These are phyloP conservation scores for Madurella mycetomatis DNA, from an alignment of 2,329 filamentous ascomycete genomes.

Conservation along the genomic window DNA sequence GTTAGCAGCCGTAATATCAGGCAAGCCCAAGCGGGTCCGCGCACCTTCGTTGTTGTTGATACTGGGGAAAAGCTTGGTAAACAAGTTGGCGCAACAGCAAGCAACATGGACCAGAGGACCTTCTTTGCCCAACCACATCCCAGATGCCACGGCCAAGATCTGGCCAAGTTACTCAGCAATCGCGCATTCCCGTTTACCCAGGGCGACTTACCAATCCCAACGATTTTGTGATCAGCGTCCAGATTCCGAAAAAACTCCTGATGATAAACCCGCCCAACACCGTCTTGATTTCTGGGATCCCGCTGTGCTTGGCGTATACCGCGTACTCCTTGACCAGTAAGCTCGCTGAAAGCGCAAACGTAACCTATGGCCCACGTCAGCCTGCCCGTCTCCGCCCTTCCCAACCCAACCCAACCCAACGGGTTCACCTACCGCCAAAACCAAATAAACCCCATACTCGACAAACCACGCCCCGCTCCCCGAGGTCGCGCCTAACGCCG, in stretches of 20 bases:
- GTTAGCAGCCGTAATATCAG: slow-evolving; percentile 28
- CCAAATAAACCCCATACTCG: slow-evolving; percentile 80
- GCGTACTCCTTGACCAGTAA: slow-evolving; percentile 80
- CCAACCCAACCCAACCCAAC: background rate
- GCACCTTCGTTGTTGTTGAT: slow-evolving; percentile 83
- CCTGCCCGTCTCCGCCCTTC: background rate
- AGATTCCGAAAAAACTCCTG: slow-evolving; percentile 74
- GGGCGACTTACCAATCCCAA: slow-evolving; percentile 63
- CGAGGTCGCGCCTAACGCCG: slow-evolving; percentile 63
- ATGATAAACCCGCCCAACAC: slow-evolving; percentile 93
- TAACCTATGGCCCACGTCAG: slow-evolving; percentile 46
- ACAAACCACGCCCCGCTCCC: slow-evolving; percentile 71
- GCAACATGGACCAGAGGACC: slow-evolving; percentile 93
- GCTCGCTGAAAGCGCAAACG: slow-evolving; percentile 74
- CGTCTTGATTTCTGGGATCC: slow-evolving; percentile 97
- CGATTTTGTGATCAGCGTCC: slow-evolving; percentile 88
- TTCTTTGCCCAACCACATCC: slow-evolving; percentile 96
- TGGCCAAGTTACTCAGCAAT: slow-evolving; percentile 35
- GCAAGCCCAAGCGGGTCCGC: slow-evolving; percentile 10
- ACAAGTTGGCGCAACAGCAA: slow-evolving; percentile 90
- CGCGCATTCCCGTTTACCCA: background rate
- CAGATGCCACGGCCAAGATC: slow-evolving; percentile 87
- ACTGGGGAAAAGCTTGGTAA: slow-evolving; percentile 80
- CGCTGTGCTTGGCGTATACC: slow-evolving; percentile 85
- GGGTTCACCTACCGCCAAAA: slow-evolving; percentile 68